These are phyloP conservation scores for Gaultheria prostrata DNA, from an alignment of 148 eudicot genomes.

Conservation along the genomic window DNA sequence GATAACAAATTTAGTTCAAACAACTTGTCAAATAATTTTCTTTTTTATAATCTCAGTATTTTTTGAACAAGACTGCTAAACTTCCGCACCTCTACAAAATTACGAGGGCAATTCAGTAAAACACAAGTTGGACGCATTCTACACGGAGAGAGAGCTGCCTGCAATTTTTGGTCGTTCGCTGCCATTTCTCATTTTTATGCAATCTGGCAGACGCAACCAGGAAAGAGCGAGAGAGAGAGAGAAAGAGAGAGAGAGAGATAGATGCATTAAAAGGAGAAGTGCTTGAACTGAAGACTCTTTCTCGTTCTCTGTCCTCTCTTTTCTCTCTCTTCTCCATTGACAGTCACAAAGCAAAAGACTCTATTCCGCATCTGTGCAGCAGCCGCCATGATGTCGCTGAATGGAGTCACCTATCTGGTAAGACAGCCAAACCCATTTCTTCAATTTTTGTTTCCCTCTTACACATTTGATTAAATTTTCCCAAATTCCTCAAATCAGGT, in stretches of 20 bases:
- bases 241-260: not conserved
- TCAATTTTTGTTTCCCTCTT: conserved; percentile 10
- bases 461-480: conserved; percentile 23
- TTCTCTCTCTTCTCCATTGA: not conserved
- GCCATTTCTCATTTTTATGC: not conserved
- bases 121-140: not conserved
- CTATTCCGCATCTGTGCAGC: conserved; percentile 15
- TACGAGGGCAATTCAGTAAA: too few species aligned
- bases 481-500: not conserved
- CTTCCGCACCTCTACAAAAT: too few species aligned
- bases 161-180: not conserved
- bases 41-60: too few species aligned
- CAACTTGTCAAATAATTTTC: too few species aligned
- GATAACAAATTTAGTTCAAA: too few species aligned
- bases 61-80: too few species aligned
- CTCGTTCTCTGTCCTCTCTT: not conserved
- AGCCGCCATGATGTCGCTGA: conserved; percentile 66
- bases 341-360: not conserved
- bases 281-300: not conserved
- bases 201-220: not conserved
- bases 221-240: not conserved
- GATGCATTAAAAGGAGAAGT: not conserved
- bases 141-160: too few species aligned
- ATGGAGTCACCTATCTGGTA: conserved; percentile 57
- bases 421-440: conserved; percentile 26